Conservation (phyloP, 345 rosid species). For the Carallia brachiata region DNA sequence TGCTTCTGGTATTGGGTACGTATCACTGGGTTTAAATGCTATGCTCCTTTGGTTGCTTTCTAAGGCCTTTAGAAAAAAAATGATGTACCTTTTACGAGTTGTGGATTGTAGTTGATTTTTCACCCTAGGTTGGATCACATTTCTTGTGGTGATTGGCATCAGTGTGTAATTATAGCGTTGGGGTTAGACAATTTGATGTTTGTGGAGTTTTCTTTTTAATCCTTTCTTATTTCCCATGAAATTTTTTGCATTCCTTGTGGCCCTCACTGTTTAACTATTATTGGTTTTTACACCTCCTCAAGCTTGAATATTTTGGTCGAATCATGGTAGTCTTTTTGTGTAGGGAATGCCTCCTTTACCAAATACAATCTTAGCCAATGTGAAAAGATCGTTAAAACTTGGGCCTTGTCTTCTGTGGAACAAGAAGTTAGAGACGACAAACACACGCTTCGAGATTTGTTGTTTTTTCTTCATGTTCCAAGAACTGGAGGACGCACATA, state of each 20-base stretch:
- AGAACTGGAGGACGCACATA: constrained; percentile 96
- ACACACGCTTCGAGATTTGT: constrained; percentile 65
- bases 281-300: no score
- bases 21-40: neutral
- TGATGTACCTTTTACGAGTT: no score
- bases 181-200: neutral
- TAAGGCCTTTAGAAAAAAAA: neutral
- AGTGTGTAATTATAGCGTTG: no score
- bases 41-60: neutral
- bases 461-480: constrained; percentile 92
- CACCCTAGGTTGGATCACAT: no score
- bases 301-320: neutral
- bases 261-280: no score
- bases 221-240: no score
- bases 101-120: no score
- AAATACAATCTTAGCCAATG: constrained; percentile 53
- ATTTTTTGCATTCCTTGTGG: no score
- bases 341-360: constrained; percentile 45
- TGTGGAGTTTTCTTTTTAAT: constrained; percentile 2
- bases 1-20: constrained; percentile 56
- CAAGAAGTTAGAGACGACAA: constrained; percentile 50
- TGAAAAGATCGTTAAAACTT: constrained; percentile 57
- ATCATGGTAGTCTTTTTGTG: constrained; percentile 9
- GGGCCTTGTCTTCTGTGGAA: constrained; percentile 63
- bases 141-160: no score